Base-by-base conservation (phyloP, 2,329 filamentous ascomycete species). In the Xylariaceae sp. region DNA sequence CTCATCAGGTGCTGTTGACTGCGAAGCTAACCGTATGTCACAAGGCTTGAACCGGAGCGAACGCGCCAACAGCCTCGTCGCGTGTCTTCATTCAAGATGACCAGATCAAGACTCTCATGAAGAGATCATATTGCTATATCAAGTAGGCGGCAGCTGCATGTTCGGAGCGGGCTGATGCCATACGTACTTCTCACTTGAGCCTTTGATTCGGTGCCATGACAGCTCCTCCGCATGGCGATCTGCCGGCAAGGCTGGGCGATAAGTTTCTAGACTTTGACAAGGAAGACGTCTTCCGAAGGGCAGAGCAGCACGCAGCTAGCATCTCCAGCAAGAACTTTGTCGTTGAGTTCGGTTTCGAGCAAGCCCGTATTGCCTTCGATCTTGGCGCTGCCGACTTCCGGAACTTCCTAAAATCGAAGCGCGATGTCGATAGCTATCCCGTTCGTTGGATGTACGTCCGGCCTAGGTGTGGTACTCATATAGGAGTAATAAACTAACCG, bases 371-470 rank as follows among this genome's bases (percentile, higher is more conserved):
- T 44, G 78, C 75, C 3, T 74, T 76, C 38, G 65, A 85, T 50
- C 61, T 85, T 8, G 55, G 62, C 3, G 52, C 60, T 1, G 48
- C 61, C 2, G 65, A 73, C 3, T 59, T 81, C 22, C 42, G 59
- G 12, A 45, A 47, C 15, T 58, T 78, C 2, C 56, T 72, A 24
- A 45, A 54, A 9, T 46, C 47, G 9, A 46, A 56, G 38, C 33
- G 55, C 29, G 40, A 69, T 66, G 37, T 64, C 72, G 34, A 73
- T 69, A 45, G 57, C 2, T 54, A 54, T 30, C 63, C 64, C 3
- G 80, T 85, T 3, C 72, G 84, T 60, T 89, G 85, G 85, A 87
- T 89, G 78, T 81, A 64, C 60, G 78, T 55, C 48, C 12, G 9
- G 11, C 34, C 12, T 26, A 11, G 6, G 22, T 26, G 6, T 26